A percentile compares a stretch with the other conserved stretches of the same genome.
Conservation (phyloP, 2,329 filamentous ascomycete genomes). For the Fusarium anthophilum region DNA sequence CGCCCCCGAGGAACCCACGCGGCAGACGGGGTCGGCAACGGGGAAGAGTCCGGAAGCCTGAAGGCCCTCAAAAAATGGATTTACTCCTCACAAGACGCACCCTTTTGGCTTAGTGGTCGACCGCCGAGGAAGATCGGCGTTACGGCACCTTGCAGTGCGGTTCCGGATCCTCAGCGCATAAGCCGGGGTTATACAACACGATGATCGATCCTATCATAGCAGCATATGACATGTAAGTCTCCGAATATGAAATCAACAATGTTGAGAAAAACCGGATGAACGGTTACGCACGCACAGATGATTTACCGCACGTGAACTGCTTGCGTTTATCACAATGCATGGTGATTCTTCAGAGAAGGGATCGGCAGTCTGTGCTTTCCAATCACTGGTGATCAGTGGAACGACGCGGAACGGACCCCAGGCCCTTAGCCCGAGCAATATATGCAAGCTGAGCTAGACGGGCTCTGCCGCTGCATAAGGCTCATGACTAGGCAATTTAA, state of each 20-base stretch:
- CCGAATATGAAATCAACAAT: not conserved
- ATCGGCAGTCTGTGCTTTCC: slow-evolving; percentile 2
- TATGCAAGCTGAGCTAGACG: not conserved
- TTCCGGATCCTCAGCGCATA: slow-evolving; percentile 5
- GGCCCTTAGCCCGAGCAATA: not conserved
- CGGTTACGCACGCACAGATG: not conserved
- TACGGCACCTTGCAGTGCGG: not conserved
- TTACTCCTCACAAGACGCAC: not conserved
- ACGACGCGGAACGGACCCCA: not conserved
- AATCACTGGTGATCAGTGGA: not conserved
- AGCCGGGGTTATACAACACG: not conserved
- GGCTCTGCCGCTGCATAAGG: not conserved
- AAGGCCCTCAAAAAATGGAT: not conserved
- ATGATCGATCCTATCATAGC: not conserved
- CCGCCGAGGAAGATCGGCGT: not conserved
- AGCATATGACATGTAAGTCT: not conserved
- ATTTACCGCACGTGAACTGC: not conserved
- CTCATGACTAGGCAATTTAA: not conserved
- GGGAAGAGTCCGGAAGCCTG: not conserved
- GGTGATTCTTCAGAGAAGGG: not conserved
- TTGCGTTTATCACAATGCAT: not conserved
- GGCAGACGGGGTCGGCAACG: not conserved
- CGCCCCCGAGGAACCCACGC: not conserved
- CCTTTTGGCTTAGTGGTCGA: not conserved
- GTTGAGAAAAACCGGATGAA: not conserved